phyloP scores from a whole-genome alignment of 2,329 filamentous ascomycete species.

The Ophiocordyceps robertsii region DNA sequence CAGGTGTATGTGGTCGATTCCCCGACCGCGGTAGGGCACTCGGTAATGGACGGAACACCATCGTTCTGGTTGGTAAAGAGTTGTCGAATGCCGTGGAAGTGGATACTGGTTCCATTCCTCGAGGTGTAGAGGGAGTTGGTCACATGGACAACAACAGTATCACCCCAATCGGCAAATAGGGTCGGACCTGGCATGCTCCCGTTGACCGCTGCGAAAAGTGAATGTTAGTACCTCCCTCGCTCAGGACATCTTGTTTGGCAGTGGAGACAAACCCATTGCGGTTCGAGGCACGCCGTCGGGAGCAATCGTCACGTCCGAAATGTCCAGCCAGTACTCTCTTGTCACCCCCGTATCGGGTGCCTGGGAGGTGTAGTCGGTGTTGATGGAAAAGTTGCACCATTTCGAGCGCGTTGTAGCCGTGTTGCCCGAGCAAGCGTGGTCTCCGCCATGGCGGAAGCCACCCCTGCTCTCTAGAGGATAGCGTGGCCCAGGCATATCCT shows the following conservation, averaged over 20 bases:
- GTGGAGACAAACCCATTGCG: background rate
- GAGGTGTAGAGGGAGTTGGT: slow-evolving; percentile 29
- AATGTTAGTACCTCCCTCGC: no score
- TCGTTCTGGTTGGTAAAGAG: slow-evolving; percentile 39
- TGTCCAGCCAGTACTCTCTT: slow-evolving; percentile 32
- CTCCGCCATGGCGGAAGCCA: no score
- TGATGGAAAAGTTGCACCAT: background rate
- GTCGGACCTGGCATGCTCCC: slow-evolving; percentile 45
- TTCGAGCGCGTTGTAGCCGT: background rate
- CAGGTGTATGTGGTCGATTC: slow-evolving; percentile 42
- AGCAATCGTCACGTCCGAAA: slow-evolving; percentile 23
- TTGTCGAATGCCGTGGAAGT: slow-evolving; percentile 51
- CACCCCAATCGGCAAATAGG: slow-evolving; percentile 39
- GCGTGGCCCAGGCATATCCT: no score
- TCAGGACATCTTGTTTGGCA: background rate
- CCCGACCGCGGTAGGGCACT: slow-evolving; percentile 38
- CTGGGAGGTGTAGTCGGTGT: slow-evolving; percentile 18
- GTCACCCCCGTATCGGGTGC: slow-evolving; percentile 33
- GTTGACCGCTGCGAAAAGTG: slow-evolving; percentile 33
- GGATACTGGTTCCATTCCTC: slow-evolving; percentile 44
- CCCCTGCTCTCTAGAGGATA: no score
- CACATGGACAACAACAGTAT: slow-evolving; percentile 36
- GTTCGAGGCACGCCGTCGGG: slow-evolving; percentile 31
- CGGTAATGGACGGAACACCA: slow-evolving; percentile 36
- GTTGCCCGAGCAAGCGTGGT: background rate